These are phyloP conservation scores for Suillus americanus DNA, from an alignment of 768 basidiomycete species.

Conservation along the genomic window DNA sequence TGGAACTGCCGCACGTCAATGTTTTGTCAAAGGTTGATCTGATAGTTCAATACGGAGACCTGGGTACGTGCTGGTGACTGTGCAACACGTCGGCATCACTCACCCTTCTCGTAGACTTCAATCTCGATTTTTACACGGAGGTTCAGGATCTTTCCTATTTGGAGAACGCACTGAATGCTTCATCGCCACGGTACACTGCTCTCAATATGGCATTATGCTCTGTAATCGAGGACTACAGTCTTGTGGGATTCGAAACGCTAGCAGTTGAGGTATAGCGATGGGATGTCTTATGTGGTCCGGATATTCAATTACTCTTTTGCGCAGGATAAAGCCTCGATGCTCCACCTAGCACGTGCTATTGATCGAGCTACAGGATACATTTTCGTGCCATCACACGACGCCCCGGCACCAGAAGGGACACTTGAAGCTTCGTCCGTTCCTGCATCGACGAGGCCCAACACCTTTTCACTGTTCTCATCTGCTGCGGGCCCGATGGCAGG, in stretches of 20 bases:
- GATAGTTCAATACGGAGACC: slow-evolving; percentile 85
- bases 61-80: slow-evolving; percentile 56
- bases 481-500: slow-evolving; percentile 56
- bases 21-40: slow-evolving; percentile 96
- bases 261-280: slow-evolving; percentile 77
- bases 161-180: slow-evolving; percentile 64
- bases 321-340: slow-evolving; percentile 94
- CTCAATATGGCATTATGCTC: slow-evolving; percentile 91
- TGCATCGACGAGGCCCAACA: slow-evolving; percentile 56
- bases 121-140: slow-evolving; percentile 96
- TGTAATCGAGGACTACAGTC: slow-evolving; percentile 88
- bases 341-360: slow-evolving; percentile 77
- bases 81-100: background rate
- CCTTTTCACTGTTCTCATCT: slow-evolving; percentile 64
- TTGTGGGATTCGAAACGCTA: slow-evolving; percentile 95
- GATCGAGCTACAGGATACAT: slow-evolving; percentile 94
- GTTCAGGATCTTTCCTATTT: slow-evolving; percentile 94
- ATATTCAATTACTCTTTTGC: background rate
- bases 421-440: slow-evolving; percentile 30
- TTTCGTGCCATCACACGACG: slow-evolving; percentile 61
- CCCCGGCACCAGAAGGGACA: slow-evolving; percentile 33
- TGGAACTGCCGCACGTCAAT: slow-evolving; percentile 97
- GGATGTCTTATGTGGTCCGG: background rate
- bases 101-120: slow-evolving; percentile 67
- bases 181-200: slow-evolving; percentile 68